These are phyloP conservation scores for Phytophthora idaei DNA, from an alignment of 352 stramenopile genomes.

Conservation along the genomic window DNA sequence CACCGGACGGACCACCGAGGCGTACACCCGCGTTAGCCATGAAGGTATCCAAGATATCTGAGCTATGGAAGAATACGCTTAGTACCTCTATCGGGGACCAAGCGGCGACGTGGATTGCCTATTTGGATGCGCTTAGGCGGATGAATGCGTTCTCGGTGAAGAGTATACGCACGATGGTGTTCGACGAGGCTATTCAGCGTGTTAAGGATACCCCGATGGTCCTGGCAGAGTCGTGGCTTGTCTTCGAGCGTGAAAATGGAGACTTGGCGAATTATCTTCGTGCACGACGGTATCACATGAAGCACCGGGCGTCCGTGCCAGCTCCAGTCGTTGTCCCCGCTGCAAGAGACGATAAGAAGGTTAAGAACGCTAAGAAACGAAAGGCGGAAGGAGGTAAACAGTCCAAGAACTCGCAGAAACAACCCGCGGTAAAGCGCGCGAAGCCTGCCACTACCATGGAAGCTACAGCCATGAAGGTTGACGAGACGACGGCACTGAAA, in stretches of 20 bases:
- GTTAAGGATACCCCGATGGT: slow-evolving; percentile 40
- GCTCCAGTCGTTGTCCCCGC: not conserved
- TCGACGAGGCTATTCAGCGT: slow-evolving; percentile 39
- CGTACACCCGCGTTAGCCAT: not conserved
- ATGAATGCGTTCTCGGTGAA: slow-evolving; percentile 26
- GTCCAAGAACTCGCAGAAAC: slow-evolving; percentile 13
- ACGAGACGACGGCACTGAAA: slow-evolving; percentile 1
- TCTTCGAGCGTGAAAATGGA: slow-evolving; percentile 63
- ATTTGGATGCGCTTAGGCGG: slow-evolving; percentile 47
- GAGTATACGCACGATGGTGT: slow-evolving; percentile 44
- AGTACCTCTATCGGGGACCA: slow-evolving; percentile 22
- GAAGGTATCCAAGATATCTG: slow-evolving; percentile 35
- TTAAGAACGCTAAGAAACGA: slow-evolving; percentile 29
- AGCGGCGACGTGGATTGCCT: slow-evolving; percentile 50
- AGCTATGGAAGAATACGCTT: slow-evolving; percentile 42
- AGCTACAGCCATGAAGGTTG: slow-evolving; percentile 3
- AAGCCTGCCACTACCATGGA: slow-evolving; percentile 13
- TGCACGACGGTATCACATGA: slow-evolving; percentile 36
- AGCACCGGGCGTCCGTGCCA: slow-evolving; percentile 22
- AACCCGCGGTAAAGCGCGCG: slow-evolving; percentile 27
- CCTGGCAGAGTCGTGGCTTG: slow-evolving; percentile 50
- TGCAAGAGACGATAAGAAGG: slow-evolving; percentile 18
- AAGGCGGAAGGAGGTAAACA: slow-evolving; percentile 17
- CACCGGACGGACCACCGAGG: slow-evolving; percentile 6
- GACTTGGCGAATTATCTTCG: slow-evolving; percentile 41